Evolutionary conservation across 768 basidiomycete genomes (phyloP), one percentile per base, ranked within the genome.

Genomic region (Lactarius hengduanensis): DNA sequence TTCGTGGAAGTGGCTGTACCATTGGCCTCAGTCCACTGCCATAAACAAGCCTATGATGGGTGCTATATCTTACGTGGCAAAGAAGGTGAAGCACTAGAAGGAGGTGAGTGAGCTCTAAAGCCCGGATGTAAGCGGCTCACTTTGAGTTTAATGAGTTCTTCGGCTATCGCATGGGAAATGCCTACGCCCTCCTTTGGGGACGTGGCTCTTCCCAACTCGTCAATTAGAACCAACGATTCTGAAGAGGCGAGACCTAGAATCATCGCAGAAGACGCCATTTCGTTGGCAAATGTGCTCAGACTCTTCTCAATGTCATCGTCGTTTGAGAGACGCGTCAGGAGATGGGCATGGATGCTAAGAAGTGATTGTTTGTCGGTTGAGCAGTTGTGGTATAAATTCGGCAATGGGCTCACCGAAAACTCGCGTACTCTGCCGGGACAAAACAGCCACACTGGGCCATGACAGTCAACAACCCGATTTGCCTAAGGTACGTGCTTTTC

Each of bases 161-260:
- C 94, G 18, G 84, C 91, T 71, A 94, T 91, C 16, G 92, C 91
- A 76, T 92, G 88, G 0, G 90, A 86, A 65, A 94, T 91, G 4
- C 91, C 92, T 18, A 91, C 78, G 11, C 84, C 96, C 77, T 91
- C 96, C 38, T 80, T 77, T 0, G 95, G 89, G 3, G 92, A 90
- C 1, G 96, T 98, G 1, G 96, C 96, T 38, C 95, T 83, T 0
- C 96, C 96, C 7, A 98, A 81, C 75, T 99, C 97, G 73, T 99
- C 97, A 16, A 98, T 84, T 10, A 98, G 76, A 4, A 97, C 82
- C n/a, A 98, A 78, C 0, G 89, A 86, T 43, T 82, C 83, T 0
- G 83, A 76, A 2, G 88, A 84, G 8, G 91, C 87, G 16, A 96
- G 79, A 0, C 94, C 90, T 56, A 96, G 78, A 62, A 98, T 94